A percentile compares a stretch with the other conserved stretches of the same genome.
These are phyloP conservation scores for Blastocystis sp. DNA, from an alignment of 352 stramenopile genomes.

Conservation along the genomic window DNA sequence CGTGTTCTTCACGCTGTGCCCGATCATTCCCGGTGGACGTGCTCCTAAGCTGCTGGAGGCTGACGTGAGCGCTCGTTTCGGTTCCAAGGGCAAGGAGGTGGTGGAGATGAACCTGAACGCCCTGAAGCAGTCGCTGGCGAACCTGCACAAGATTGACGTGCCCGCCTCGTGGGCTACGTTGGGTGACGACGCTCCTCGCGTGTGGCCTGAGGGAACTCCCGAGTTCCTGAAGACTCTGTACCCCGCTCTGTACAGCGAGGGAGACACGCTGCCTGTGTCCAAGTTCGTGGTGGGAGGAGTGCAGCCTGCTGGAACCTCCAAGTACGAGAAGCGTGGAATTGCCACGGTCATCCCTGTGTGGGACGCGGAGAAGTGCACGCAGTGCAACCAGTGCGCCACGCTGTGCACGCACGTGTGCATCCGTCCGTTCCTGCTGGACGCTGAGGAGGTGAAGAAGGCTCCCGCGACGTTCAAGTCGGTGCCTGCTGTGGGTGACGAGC, in stretches of 20 bases:
- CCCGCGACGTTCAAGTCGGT: conserved; percentile 63
- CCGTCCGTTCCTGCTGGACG: conserved; percentile 64
- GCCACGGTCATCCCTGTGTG: conserved; percentile 61
- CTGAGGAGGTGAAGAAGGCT: conserved; percentile 62
- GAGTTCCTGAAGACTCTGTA: conserved; percentile 65
- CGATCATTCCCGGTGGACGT: neutral
- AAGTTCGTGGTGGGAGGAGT: conserved; percentile 64
- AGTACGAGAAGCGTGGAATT: conserved; percentile 63
- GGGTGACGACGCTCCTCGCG: conserved; percentile 60
- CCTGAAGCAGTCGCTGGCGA: conserved; percentile 60
- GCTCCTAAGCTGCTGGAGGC: conserved; percentile 24
- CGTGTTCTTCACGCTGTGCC: conserved; percentile 47
- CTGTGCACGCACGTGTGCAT: conserved; percentile 65
- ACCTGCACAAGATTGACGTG: conserved; percentile 62
- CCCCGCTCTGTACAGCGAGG: conserved; percentile 62
- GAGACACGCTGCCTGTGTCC: conserved; percentile 64
- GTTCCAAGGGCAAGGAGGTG: conserved; percentile 30
- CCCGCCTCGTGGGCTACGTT: conserved; percentile 62
- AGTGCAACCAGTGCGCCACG: conserved; percentile 66
- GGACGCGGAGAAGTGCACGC: conserved; percentile 63
- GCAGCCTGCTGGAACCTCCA: conserved; percentile 63
- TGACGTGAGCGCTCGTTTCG: conserved; percentile 33
- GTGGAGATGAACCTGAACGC: conserved; percentile 60
- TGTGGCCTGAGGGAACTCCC: conserved; percentile 63
- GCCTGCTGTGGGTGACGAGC: conserved; percentile 61